A percentile compares a stretch with the other conserved stretches of the same genome.
Evolutionary conservation across 116 monocot species (phyloP).

Genomic region (Cymodocea nodosa): DNA sequence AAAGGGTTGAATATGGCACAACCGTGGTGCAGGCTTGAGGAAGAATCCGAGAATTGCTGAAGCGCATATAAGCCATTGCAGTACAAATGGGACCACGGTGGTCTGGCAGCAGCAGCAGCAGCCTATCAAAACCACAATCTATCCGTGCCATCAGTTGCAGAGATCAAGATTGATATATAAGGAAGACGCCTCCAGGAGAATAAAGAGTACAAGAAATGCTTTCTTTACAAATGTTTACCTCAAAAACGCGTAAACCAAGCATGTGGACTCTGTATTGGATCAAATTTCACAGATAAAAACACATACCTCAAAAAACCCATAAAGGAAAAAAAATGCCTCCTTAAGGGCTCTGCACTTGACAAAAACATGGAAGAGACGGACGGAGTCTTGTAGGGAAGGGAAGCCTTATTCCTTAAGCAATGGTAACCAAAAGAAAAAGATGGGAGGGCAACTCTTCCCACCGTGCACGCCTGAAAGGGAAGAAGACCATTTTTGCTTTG

Average conservation of each 20-base stretch:
- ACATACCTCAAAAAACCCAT: too few species aligned
- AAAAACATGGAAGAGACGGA: background rate
- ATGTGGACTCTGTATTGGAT: background rate
- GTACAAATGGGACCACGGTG: background rate
- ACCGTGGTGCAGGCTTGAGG: background rate
- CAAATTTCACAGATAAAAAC: background rate
- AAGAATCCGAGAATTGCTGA: background rate
- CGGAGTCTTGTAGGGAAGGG: background rate
- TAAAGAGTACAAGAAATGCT: constrained; percentile 7
- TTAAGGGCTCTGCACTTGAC: background rate
- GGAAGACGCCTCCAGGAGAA: background rate
- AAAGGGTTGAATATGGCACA: background rate
- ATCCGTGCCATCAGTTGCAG: background rate
- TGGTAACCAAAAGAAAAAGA: background rate
- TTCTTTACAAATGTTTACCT: background rate
- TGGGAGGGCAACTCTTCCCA: background rate
- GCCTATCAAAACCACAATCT: constrained; percentile 6
- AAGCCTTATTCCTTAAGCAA: background rate
- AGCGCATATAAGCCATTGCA: background rate
- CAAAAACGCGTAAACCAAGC: background rate
- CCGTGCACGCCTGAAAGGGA: background rate
- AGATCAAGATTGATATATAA: background rate
- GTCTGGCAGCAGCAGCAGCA: background rate
- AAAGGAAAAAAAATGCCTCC: background rate
- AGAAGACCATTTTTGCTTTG: background rate